Percentiles rank a stretch among this genome's conserved stretches.
These are phyloP conservation scores for Cornus suecica DNA, from an alignment of 148 eudicot species.

Conservation along the genomic window DNA sequence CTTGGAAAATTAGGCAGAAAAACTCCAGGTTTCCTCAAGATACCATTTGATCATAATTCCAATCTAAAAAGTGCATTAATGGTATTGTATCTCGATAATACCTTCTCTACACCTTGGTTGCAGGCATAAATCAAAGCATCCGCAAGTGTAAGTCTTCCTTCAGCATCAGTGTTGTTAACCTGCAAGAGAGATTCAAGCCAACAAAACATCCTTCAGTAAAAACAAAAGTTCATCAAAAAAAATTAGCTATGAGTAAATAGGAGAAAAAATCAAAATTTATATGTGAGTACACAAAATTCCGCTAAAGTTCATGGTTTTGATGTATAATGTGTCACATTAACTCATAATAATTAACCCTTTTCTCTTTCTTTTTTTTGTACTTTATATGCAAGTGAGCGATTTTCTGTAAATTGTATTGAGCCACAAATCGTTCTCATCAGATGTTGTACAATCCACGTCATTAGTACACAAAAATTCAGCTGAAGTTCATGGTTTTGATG, in stretches of 20 bases:
- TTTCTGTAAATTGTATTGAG: no score
- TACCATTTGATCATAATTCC: no score
- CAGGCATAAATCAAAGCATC: slow-evolving; percentile 98
- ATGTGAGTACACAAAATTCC: not conserved
- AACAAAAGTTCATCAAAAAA: not conserved
- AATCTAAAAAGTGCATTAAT: not conserved
- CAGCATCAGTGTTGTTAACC: slow-evolving; percentile 99
- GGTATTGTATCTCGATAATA: slow-evolving; percentile 20
- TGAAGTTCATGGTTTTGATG: not conserved
- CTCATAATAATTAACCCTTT: not conserved
- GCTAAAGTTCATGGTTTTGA: not conserved
- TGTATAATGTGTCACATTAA: not conserved
- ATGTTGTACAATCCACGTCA: no score
- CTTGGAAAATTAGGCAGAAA: not conserved
- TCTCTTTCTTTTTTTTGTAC: not conserved
- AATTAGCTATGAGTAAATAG: not conserved
- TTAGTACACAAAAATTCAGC: not conserved
- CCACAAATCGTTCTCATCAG: no score
- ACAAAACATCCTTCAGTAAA: not conserved
- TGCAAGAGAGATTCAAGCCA: slow-evolving; percentile 18
- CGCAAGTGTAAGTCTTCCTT: slow-evolving; percentile 98
- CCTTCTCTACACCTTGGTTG: slow-evolving; percentile 98
- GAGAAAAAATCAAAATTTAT: not conserved
- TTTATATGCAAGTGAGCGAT: no score
- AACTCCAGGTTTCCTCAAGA: not conserved